Conservation (phyloP, 345 rosid genomes). For the Corymbia maculata region DNA sequence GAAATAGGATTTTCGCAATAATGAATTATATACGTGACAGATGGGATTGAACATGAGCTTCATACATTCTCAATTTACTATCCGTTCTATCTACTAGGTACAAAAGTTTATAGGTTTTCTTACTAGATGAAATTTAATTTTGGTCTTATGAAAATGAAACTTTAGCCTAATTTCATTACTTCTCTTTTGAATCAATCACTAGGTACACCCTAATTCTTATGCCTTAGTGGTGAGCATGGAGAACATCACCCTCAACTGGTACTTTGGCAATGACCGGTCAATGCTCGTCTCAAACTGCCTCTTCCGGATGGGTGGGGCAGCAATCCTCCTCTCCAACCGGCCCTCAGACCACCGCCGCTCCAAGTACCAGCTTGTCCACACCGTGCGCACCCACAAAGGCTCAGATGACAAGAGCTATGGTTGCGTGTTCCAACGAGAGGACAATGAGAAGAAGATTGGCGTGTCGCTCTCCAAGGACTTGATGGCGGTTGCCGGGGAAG, state of each 20-base stretch:
- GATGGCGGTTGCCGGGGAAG: conserved; percentile 50
- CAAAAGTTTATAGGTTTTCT: background rate
- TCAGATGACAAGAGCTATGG: conserved; percentile 36
- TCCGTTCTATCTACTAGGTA: background rate
- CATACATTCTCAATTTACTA: background rate
- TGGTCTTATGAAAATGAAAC: background rate
- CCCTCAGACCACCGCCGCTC: conserved; percentile 26
- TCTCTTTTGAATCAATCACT: background rate
- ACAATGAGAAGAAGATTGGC: conserved; percentile 25
- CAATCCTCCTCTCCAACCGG: conserved; percentile 44
- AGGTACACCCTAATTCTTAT: conserved; percentile 40
- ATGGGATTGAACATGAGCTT: background rate
- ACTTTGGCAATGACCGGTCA: conserved; percentile 40
- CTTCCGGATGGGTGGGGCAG: conserved; percentile 46
- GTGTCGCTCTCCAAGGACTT: conserved; percentile 53
- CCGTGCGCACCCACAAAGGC: conserved; percentile 53
- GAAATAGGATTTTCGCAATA: background rate
- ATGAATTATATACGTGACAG: background rate
- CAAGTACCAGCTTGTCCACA: conserved; percentile 46
- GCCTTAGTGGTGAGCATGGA: conserved; percentile 58
- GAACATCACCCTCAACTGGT: conserved; percentile 40
- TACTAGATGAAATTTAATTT: background rate
- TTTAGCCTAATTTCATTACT: background rate
- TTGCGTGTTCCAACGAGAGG: conserved; percentile 53
- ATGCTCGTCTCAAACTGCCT: conserved; percentile 55